A percentile compares a stretch with the other conserved stretches of the same genome.
Conservation (phyloP, 2,329 filamentous ascomycete genomes). For the Claviceps sp. region DNA sequence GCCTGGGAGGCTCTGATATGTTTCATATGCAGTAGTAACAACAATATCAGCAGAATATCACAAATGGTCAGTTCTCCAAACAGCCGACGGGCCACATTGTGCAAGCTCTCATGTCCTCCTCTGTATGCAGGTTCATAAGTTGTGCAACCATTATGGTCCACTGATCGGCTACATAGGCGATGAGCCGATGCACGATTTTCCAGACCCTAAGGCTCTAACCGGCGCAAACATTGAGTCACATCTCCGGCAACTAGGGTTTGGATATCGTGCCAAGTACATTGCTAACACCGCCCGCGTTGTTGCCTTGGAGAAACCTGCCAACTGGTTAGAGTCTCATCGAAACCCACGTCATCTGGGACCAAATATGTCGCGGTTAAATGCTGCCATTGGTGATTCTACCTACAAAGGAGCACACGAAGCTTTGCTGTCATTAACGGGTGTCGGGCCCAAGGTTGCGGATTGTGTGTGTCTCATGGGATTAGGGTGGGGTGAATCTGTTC, state of each 20-base stretch:
- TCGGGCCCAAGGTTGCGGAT: slow-evolving; percentile 93
- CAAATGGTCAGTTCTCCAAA: slow-evolving; percentile 58
- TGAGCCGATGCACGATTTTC: slow-evolving; percentile 77
- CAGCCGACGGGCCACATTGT: too few species aligned
- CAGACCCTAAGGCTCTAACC: slow-evolving; percentile 59
- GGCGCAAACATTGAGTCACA: slow-evolving; percentile 64
- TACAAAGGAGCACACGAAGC: slow-evolving; percentile 73
- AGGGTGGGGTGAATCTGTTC: slow-evolving; percentile 89
- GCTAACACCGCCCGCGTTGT: slow-evolving; percentile 72
- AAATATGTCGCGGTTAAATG: slow-evolving; percentile 22
- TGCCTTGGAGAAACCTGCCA: slow-evolving; percentile 47
- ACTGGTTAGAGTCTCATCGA: slow-evolving; percentile 65
- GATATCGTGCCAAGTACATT: slow-evolving; percentile 89
- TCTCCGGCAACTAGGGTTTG: slow-evolving; percentile 75
- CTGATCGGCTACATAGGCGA: slow-evolving; percentile 58
- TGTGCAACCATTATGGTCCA: slow-evolving; percentile 76
- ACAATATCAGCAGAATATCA: slow-evolving; percentile 89
- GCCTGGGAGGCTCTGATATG: slow-evolving; percentile 88
- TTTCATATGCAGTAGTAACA: slow-evolving; percentile 98
- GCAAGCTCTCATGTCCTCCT: not conserved
- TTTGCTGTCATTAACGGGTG: slow-evolving; percentile 67
- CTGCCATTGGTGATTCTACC: slow-evolving; percentile 28
- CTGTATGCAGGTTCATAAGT: slow-evolving; percentile 54
- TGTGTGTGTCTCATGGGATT: slow-evolving; percentile 95
- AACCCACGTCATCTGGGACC: slow-evolving; percentile 59